Base-by-base conservation (phyloP, 495 filamentous ascomycete species). In the Cercophora newfieldiana region DNA sequence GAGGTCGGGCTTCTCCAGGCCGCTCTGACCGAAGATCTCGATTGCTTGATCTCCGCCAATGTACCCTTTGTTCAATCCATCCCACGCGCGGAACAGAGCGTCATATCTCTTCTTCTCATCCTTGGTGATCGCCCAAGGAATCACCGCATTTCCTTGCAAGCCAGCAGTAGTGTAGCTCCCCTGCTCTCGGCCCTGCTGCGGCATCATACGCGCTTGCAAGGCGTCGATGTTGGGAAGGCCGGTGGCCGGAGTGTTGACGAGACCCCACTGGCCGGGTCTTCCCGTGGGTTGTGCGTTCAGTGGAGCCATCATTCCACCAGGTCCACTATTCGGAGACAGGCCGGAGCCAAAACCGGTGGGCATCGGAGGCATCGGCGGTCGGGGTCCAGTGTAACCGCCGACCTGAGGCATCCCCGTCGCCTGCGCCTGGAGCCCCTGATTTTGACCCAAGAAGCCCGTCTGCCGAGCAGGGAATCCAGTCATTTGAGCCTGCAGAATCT, bases 81-180 rank as follows among this genome's bases (percentile, higher is more conserved):
- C 96, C 96, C 96, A 98, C 10, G 93, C 93, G 54, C 90, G 89
- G 82, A 99, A 99, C 16, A 98, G 82, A 65, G 93, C 87, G 79
- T 99, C 96, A 67, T 98, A 99, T 60, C 95, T 90, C 63, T 91
- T 94, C 82, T 99, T 99, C 78, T 99, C 96, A 68, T 96, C 92
- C 77, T 99, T 99, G 7, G 96, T 99, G 61, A 99, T 94, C 25
- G 96, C 95, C 95, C 94, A 99, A 2, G 96, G 94, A 72, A 99
- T 93, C 6, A 89, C 91, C 7, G 96, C 96, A 81, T 96, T 98
- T 56, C 96, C 96, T 30, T 90, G 89, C 26, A 99, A 82, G 7
- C 94, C 93, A 63, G 87, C 82, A 16, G 93, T 94, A n/a, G 90
- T 94, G 70, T 92, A 98, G 62, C 69, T 77, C 6, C 91, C 92